Evolutionary conservation across 306 rosid genomes (phyloP).

Genomic region (Inga leiocalycina): DNA sequence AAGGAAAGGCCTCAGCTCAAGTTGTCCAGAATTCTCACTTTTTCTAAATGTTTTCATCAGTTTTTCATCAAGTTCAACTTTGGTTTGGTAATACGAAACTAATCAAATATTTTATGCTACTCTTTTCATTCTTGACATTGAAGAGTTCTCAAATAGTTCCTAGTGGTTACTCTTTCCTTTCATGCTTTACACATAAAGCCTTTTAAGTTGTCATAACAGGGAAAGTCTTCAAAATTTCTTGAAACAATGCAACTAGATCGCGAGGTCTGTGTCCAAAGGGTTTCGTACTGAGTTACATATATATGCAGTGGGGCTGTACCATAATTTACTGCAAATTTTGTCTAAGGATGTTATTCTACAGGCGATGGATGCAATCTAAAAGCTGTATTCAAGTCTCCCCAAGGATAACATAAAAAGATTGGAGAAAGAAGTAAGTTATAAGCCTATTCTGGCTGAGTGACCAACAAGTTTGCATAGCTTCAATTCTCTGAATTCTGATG

Average conservation of each 20-base stretch:
- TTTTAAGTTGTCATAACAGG: background rate
- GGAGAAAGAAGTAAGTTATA: slow-evolving; percentile 83
- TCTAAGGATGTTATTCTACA: slow-evolving; percentile 41
- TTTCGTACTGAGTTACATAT: background rate
- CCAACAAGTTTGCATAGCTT: slow-evolving; percentile 20
- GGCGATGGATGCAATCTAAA: slow-evolving; percentile 90
- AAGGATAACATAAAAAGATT: slow-evolving; percentile 87
- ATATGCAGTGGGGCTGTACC: background rate
- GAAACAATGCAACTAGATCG: background rate
- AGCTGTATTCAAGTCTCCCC: slow-evolving; percentile 65
- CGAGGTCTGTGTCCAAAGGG: background rate
- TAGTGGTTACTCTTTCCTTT: background rate
- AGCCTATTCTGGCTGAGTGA: slow-evolving; percentile 1
- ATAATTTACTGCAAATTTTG: slow-evolving; percentile 11
- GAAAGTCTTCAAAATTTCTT: background rate
- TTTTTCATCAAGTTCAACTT: background rate
- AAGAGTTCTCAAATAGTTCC: slow-evolving; percentile 13
- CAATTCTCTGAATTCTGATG: slow-evolving; percentile 24
- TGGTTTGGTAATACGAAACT: background rate
- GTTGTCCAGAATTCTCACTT: slow-evolving; percentile 14
- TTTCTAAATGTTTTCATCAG: background rate
- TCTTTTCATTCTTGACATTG: background rate
- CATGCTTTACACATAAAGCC: background rate
- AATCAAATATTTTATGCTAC: background rate
- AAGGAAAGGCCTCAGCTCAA: slow-evolving; percentile 7